Evolutionary conservation across 2,329 filamentous ascomycete species (phyloP).

Genomic region (Claviceps sp.): DNA sequence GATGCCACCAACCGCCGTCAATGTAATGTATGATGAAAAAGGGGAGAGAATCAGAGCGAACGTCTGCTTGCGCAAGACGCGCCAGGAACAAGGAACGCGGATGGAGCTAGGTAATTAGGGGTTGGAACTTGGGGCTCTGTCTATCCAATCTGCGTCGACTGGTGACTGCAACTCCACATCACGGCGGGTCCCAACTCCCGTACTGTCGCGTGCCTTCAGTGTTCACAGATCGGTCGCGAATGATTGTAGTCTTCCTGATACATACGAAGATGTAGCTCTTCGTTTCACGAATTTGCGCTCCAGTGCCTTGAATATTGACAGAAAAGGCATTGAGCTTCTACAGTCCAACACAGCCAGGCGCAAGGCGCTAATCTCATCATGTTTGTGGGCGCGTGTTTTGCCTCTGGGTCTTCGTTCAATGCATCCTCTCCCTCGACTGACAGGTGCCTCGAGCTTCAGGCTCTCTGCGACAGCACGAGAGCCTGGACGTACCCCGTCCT

Average conservation of each 20-base stretch:
- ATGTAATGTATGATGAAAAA: neutral
- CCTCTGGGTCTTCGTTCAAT: neutral
- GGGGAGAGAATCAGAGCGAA: neutral
- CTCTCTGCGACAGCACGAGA: neutral
- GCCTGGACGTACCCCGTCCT: neutral
- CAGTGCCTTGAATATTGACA: neutral
- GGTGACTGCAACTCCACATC: neutral
- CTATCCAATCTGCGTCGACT: conserved; percentile 1
- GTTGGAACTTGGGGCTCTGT: neutral
- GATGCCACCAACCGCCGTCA: neutral
- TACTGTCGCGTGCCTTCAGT: conserved; percentile 1
- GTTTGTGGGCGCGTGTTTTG: neutral
- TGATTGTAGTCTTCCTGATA: no score
- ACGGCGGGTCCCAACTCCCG: neutral
- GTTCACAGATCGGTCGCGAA: no score
- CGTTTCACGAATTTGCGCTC: neutral
- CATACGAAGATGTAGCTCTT: neutral
- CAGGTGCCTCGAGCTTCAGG: neutral
- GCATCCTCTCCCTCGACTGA: no score
- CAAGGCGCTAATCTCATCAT: neutral
- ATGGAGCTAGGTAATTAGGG: neutral
- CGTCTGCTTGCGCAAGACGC: neutral
- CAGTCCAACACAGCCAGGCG: neutral
- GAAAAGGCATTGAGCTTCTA: neutral
- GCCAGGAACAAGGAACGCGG: neutral